phyloP scores from a whole-genome alignment of 2,329 filamentous ascomycete genomes.

The Raffaelea arxii region DNA sequence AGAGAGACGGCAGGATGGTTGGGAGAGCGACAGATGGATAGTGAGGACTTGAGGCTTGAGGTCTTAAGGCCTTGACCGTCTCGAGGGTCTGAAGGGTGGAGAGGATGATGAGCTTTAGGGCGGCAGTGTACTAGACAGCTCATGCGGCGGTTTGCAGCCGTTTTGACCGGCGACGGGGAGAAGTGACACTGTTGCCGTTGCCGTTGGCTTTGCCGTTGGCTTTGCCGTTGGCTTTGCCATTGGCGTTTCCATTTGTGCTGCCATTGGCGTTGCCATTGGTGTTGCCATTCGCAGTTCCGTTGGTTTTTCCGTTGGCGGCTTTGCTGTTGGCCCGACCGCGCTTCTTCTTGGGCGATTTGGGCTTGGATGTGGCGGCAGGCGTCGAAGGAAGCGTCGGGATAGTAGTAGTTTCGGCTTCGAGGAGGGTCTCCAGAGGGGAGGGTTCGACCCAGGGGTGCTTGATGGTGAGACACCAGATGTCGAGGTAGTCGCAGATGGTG shows the following conservation, averaged over 20 bases:
- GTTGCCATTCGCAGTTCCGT: not conserved
- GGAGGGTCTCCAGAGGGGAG: not conserved
- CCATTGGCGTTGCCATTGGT: not conserved
- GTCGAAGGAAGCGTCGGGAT: not conserved
- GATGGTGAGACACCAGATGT: slow-evolving; percentile 97
- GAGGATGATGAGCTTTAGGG: too few relatives aligned
- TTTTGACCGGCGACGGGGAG: not conserved
- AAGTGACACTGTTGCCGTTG: too few relatives aligned
- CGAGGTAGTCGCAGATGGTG: slow-evolving; percentile 93
- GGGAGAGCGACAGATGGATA: too few relatives aligned
- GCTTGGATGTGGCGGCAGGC: not conserved
- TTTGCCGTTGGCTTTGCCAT: not conserved
- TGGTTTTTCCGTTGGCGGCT: not conserved
- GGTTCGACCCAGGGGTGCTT: slow-evolving; percentile 62
- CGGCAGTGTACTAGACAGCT: not conserved
- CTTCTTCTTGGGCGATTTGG: not conserved
- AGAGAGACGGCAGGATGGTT: too few relatives aligned
- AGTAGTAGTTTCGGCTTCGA: too few relatives aligned
- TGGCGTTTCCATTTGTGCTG: too few relatives aligned
- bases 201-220: not conserved
- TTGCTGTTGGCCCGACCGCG: not conserved
- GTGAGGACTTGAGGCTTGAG: too few relatives aligned
- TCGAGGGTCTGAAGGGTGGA: too few relatives aligned
- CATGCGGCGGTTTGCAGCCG: not conserved
- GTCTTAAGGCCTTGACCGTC: too few relatives aligned